A percentile compares a stretch with the other conserved stretches of the same genome.
phyloP scores from a whole-genome alignment of 169 alveolate genomes.

The Eimeria tenella region DNA sequence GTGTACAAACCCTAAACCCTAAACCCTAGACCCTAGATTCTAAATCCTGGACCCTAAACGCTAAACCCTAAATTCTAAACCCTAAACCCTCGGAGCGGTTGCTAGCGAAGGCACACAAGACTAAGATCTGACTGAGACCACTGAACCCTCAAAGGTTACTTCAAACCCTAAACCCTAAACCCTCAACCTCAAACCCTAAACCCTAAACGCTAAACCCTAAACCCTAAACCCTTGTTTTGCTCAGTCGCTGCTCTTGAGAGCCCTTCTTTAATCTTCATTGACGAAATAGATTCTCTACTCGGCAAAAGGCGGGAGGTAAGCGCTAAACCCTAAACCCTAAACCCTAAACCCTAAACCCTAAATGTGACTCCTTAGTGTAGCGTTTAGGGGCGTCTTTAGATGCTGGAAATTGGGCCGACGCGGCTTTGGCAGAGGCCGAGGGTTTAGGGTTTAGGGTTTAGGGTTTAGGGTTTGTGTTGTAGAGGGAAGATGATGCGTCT shows the following conservation, averaged over 20 bases:
- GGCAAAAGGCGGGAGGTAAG: constrained; percentile 88
- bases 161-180: not conserved
- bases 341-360: not conserved
- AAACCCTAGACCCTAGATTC: not conserved
- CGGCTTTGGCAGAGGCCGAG: too few relatives aligned
- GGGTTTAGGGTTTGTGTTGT: not conserved
- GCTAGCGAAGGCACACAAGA: too few relatives aligned
- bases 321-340: not conserved
- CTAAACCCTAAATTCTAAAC: not conserved
- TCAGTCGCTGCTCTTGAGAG: constrained; percentile 91
- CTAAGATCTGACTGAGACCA: too few relatives aligned
- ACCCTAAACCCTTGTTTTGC: not conserved
- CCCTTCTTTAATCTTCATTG: constrained; percentile 95
- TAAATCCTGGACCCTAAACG: too few relatives aligned
- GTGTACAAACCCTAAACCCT: not conserved
- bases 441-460: too few relatives aligned
- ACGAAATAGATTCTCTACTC: constrained; percentile 96
- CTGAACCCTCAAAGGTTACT: not conserved
- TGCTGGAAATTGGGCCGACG: too few relatives aligned
- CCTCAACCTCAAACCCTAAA: too few relatives aligned
- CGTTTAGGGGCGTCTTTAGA: too few relatives aligned
- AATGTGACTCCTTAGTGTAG: not conserved
- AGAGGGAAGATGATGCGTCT: constrained; percentile 93
- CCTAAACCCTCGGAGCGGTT: not conserved
- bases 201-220: too few relatives aligned